Evolutionary conservation across 2,329 filamentous ascomycete genomes (phyloP).

Genomic region (Fusarium concolor): DNA sequence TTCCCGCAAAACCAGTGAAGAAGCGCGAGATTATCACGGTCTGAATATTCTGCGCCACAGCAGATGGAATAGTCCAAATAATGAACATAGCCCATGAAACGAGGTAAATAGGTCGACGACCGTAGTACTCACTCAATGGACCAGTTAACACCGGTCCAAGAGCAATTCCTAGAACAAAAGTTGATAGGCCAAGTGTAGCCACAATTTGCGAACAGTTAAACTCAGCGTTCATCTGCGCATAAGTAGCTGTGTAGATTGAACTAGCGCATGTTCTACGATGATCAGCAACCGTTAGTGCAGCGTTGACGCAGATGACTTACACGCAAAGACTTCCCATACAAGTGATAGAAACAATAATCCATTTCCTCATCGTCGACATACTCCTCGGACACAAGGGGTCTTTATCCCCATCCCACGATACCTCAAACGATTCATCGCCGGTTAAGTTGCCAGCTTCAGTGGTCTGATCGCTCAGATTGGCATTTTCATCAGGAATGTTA

Average conservation of each 20-base stretch:
- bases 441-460: slow-evolving; percentile 12
- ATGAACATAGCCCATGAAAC: slow-evolving; percentile 76
- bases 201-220: slow-evolving; percentile 22
- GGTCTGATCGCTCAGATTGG: slow-evolving; percentile 22
- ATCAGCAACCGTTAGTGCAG: background rate
- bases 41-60: slow-evolving; percentile 77
- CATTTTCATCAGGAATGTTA: background rate
- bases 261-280: slow-evolving; percentile 75
- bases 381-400: slow-evolving; percentile 24
- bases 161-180: slow-evolving; percentile 61
- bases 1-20: slow-evolving; percentile 76
- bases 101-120: slow-evolving; percentile 80
- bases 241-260: slow-evolving; percentile 71
- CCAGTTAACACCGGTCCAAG: slow-evolving; percentile 68
- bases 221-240: slow-evolving; percentile 32
- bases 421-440: background rate
- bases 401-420: slow-evolving; percentile 29
- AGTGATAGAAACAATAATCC: slow-evolving; percentile 31
- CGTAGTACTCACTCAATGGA: slow-evolving; percentile 76
- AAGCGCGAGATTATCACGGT: slow-evolving; percentile 83
- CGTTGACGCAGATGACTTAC: background rate
- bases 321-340: slow-evolving; percentile 30
- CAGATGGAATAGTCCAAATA: slow-evolving; percentile 81
- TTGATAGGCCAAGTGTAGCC: slow-evolving; percentile 31
- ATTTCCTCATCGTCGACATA: slow-evolving; percentile 28